Percentiles rank a stretch among this genome's conserved stretches.
Conservation (phyloP, 176 grass and related monocot species). For the Eragrostis nindensis region DNA sequence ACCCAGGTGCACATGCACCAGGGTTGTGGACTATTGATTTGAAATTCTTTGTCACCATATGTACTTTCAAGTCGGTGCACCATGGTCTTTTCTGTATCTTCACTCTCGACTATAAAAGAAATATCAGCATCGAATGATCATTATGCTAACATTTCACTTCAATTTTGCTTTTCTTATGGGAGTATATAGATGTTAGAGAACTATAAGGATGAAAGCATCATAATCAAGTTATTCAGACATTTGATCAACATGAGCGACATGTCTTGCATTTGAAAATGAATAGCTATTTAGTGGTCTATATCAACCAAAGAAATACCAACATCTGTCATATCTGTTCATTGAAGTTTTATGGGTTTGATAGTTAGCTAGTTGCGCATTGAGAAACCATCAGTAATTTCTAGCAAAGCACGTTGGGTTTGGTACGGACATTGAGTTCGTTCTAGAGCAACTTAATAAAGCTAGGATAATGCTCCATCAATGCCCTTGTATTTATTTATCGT, state of each 20-base stretch:
- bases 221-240: background rate
- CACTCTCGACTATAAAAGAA: background rate
- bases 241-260: background rate
- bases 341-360: background rate
- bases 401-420: background rate
- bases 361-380: background rate
- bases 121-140: too few relatives aligned
- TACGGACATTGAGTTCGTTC: background rate
- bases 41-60: background rate
- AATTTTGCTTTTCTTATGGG: background rate
- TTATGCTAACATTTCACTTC: too few relatives aligned
- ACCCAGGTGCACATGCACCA: background rate
- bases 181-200: background rate
- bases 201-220: constrained; percentile 13
- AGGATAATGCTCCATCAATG: background rate
- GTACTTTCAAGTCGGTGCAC: background rate
- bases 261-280: background rate
- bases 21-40: background rate
- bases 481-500: background rate
- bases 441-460: background rate
- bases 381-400: constrained; percentile 20
- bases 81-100: background rate
- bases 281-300: background rate
- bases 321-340: constrained; percentile 8
- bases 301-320: background rate